These are phyloP conservation scores for Suhomyces atakaporum DNA, from an alignment of 1,139 yeast genomes.

Conservation along the genomic window DNA sequence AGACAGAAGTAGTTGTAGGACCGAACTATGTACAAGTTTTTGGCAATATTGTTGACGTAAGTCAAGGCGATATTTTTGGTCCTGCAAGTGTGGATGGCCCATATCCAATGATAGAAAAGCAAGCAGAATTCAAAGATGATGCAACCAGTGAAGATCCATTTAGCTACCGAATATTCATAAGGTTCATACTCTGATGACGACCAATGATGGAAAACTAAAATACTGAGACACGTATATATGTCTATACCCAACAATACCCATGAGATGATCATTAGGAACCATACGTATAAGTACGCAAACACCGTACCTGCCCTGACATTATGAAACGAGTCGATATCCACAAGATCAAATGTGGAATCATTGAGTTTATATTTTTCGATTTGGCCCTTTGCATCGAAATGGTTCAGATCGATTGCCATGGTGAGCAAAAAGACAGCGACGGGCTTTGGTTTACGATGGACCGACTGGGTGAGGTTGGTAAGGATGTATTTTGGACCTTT, in stretches of 20 bases:
- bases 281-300: constrained; percentile 52
- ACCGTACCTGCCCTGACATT: constrained; percentile 57
- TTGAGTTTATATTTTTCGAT: constrained; percentile 39
- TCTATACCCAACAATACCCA: constrained; percentile 68
- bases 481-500: neutral
- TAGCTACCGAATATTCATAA: constrained; percentile 58
- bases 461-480: neutral
- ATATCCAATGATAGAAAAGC: constrained; percentile 56
- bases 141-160: constrained; percentile 85
- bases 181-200: constrained; percentile 57
- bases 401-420: constrained; percentile 8
- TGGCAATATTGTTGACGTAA: constrained; percentile 68
- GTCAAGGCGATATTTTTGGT: constrained; percentile 69
- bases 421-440: too few relatives aligned
- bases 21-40: constrained; percentile 55
- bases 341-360: constrained; percentile 45
- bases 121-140: constrained; percentile 72
- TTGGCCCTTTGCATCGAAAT: constrained; percentile 20
- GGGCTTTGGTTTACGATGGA: too few relatives aligned
- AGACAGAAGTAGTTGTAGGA: constrained; percentile 71
- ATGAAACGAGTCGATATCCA: constrained; percentile 50
- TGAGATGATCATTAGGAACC: constrained; percentile 54
- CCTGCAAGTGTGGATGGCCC: constrained; percentile 60
- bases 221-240: constrained; percentile 74
- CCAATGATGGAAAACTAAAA: constrained; percentile 79